Evolutionary conservation across 2,329 filamentous ascomycete genomes (phyloP).

Genomic region (Aspergillus felis): DNA sequence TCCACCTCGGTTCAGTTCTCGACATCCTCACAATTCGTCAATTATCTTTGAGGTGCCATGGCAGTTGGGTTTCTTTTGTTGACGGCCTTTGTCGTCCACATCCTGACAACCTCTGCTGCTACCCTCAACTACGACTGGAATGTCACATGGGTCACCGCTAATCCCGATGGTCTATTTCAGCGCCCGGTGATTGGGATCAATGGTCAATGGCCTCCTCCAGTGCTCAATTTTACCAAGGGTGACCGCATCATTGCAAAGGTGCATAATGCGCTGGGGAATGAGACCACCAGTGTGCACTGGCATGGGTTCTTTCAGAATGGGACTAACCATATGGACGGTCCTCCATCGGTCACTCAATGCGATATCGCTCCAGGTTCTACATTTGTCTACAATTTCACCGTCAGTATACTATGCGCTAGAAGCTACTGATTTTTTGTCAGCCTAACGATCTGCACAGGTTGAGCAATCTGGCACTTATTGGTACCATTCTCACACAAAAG

Average conservation of each 20-base stretch:
- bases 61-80: not conserved
- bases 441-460: not conserved
- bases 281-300: slow-evolving; percentile 66
- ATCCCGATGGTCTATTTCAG: slow-evolving; percentile 49
- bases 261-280: slow-evolving; percentile 62
- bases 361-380: slow-evolving; percentile 59
- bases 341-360: slow-evolving; percentile 64
- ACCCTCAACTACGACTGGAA: slow-evolving; percentile 49
- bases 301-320: slow-evolving; percentile 77
- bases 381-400: slow-evolving; percentile 65
- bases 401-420: slow-evolving; percentile 23
- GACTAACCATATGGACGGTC: slow-evolving; percentile 70
- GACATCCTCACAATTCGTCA: not conserved
- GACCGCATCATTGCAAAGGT: slow-evolving; percentile 68
- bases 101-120: not conserved
- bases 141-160: slow-evolving; percentile 52
- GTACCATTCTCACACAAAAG: slow-evolving; percentile 65
- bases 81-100: not conserved
- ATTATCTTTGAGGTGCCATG: not conserved
- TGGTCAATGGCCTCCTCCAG: slow-evolving; percentile 67
- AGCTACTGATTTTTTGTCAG: not conserved
- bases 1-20: not conserved
- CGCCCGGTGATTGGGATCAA: slow-evolving; percentile 66
- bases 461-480: slow-evolving; percentile 54
- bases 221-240: slow-evolving; percentile 70